Evolutionary conservation across 768 basidiomycete genomes (phyloP), one percentile per base, ranked within the genome.

Genomic region (Suillus variegatus): DNA sequence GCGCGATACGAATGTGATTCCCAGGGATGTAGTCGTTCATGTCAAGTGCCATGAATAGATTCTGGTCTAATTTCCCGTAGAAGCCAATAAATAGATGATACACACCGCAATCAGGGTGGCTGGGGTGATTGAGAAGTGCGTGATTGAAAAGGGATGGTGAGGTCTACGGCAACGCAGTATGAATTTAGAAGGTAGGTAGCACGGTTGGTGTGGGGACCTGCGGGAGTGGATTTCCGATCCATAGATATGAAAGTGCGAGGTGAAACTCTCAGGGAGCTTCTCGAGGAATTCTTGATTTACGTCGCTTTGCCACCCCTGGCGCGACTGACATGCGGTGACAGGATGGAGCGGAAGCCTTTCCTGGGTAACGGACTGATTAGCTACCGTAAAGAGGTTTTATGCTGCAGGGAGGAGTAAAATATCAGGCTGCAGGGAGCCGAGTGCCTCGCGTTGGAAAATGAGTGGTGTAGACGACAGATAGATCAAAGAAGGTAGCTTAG

Each of bases 41-140:
- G 54, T 66, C 64, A 65, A 46, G 60, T 52, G 54, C 65, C 60
- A 64, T 65, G 67, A 66, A 71, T 60, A 60, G 63, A 63, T 57
- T 61, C 38, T 63, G 43, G 52, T 43, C 62, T 61, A 65, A 44
- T 61, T 49, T 52, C 25, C 60, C 32, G 57, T 40, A 60, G 61
- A 55, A 64, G 38, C 58, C 58, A 58, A 61, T 58, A 58, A 67
- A 54, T 54, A 54, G 35, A 46, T 32, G 43, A 49, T 55, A 66
- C 41, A 28, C 41, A 60, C 58, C 25, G 28, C 54, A 62, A 43
- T 55, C 41, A 60, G 71, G 69, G 74, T 74, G 73, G 4, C 71
- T 60, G 73, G 74, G 74, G 73, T 73, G 49, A 64, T 40, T 60
- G 61, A 62, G 70, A 71, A 66, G 64, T 44, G 38, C 58, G 51